A percentile compares a stretch with the other conserved stretches of the same genome.
phyloP scores from a whole-genome alignment of 352 stramenopile genomes.

The Pythium oligandrum region DNA sequence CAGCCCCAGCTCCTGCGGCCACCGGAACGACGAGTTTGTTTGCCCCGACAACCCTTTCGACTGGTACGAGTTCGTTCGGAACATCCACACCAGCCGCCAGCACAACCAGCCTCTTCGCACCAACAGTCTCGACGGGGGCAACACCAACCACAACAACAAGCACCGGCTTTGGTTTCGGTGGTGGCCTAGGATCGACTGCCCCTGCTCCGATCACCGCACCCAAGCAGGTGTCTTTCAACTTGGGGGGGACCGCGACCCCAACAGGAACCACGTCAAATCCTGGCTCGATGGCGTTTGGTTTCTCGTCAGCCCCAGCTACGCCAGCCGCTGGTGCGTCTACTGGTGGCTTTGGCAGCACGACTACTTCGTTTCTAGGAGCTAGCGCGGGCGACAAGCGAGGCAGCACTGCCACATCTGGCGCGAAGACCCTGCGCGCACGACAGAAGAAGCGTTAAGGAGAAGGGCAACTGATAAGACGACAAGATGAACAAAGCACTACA shows the following conservation, averaged over 20 bases:
- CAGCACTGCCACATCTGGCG: conserved; percentile 11
- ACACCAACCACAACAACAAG: conserved; percentile 14
- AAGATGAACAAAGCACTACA: no score
- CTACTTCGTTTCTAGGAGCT: conserved; percentile 8
- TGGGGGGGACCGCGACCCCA: conserved; percentile 3
- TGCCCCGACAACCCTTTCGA: conserved; percentile 13
- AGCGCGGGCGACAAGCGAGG: conserved; percentile 27
- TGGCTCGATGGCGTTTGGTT: conserved; percentile 7
- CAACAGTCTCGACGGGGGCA: not conserved
- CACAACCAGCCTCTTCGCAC: conserved; percentile 1
- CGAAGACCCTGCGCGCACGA: conserved; percentile 16
- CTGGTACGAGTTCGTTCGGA: conserved; percentile 14
- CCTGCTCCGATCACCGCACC: conserved; percentile 16
- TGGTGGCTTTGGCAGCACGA: conserved; percentile 36
- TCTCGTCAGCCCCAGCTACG: conserved; percentile 18
- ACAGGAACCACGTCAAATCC: not conserved
- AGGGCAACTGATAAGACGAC: not conserved
- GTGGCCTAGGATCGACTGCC: no score
- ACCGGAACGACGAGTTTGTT: conserved; percentile 10
- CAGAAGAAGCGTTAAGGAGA: conserved; percentile 42
- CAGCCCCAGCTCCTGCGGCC: conserved; percentile 7
- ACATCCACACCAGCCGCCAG: conserved; percentile 1
- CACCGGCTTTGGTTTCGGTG: conserved; percentile 32
- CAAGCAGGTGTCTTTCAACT: conserved; percentile 66
- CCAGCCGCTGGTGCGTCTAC: conserved; percentile 19